Evolutionary conservation across 106 monocot species (phyloP), one percentile per base, ranked within the genome.

Genomic region (Acanthochlamys bracteata): DNA sequence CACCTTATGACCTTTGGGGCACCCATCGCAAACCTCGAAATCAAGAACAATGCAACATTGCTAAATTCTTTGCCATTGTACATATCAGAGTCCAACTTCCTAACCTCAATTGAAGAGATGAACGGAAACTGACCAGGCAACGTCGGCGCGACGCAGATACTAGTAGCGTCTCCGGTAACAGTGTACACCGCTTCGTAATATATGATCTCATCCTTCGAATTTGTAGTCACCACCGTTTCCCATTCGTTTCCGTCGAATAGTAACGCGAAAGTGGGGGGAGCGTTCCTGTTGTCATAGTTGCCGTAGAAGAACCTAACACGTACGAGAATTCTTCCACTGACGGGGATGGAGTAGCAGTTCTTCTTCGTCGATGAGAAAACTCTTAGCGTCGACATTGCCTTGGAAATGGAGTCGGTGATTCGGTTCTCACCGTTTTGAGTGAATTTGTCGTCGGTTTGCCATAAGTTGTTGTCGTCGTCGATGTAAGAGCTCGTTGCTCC

Each of bases 241-340:
- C 78, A 78, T 3, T 12, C 1, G 52, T 47, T 60, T 0, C 55
- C 59, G 41, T 83, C 82, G 52, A 83, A 60, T 12, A 49, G 0
- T n/a, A 83, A 15, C 1, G 69, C 71, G 60, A 83, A 78, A 4
- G 14, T 51, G 10, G 78, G 78, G 0, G 82, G 78, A 2, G 65
- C 24, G 11, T 57, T 20, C 74, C 42, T 66, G 3, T 67, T 64
- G 67, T 83, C 82, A 43, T 78, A 83, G 71, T 83, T 78, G 0
- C 78, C 78, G 39, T 83, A 78, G 67, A 64, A 70, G 55, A 83
- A 83, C 20, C 52, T 55, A 0, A 61, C 75, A 20, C 65, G 70
- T 0, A 73, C 66, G 3, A 58, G 78, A 15, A 83, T n/a, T 49
- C 64, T 65, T 0, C 41, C 42, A 1, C 64, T 67, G 17, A 67